Conservation (phyloP, 805 yeast species). For the Candida glaebosa region DNA sequence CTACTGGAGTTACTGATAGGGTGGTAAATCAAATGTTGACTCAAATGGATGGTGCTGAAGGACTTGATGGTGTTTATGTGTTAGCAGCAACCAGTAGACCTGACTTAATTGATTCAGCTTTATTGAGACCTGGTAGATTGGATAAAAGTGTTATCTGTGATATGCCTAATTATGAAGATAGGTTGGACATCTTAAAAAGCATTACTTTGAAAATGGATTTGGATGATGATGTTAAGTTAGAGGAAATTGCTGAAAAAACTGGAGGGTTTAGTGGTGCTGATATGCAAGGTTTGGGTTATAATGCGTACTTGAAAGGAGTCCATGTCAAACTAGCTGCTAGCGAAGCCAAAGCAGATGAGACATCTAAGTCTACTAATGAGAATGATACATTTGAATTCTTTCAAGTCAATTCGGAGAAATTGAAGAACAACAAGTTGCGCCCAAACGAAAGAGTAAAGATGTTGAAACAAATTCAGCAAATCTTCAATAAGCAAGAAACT, state of each 20-base stretch:
- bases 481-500: slow-evolving; percentile 19
- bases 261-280: slow-evolving; percentile 93
- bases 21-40: slow-evolving; percentile 96
- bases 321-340: slow-evolving; percentile 60
- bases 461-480: slow-evolving; percentile 40
- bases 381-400: slow-evolving; percentile 35
- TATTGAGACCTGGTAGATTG: slow-evolving; percentile 91
- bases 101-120: slow-evolving; percentile 90
- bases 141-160: slow-evolving; percentile 91
- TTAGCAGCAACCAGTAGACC: slow-evolving; percentile 96
- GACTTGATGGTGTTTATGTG: slow-evolving; percentile 93
- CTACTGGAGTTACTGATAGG: slow-evolving; percentile 96
- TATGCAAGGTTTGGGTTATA: slow-evolving; percentile 85
- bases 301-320: slow-evolving; percentile 85
- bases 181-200: slow-evolving; percentile 66
- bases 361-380: slow-evolving; percentile 12
- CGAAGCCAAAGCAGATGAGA: slow-evolving; percentile 14
- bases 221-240: slow-evolving; percentile 46
- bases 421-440: slow-evolving; percentile 23
- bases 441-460: slow-evolving; percentile 40
- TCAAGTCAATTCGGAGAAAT: slow-evolving; percentile 34
- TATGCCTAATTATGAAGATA: slow-evolving; percentile 68
- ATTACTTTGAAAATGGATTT: slow-evolving; percentile 61
- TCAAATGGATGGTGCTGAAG: slow-evolving; percentile 99
- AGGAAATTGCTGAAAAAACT: slow-evolving; percentile 53